Base-by-base conservation (phyloP, 441 rosid genomes). In the Erysimum cheiri region DNA sequence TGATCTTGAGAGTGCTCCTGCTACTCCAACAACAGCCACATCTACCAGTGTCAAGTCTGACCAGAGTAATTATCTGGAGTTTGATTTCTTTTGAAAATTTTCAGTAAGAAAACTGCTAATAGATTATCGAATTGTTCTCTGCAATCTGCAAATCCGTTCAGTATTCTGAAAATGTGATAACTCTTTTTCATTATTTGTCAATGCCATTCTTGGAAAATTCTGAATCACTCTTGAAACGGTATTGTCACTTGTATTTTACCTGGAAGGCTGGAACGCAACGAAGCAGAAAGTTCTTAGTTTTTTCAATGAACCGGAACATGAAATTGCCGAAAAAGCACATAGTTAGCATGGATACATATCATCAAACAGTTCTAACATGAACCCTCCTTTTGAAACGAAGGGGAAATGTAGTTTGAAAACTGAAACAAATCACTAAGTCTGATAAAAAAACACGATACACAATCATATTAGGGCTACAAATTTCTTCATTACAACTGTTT, bases 11-110 rank as follows among this genome's bases (percentile, higher is more conserved):
- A 80, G 67, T 55, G 67, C 75, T 50, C 86, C 86, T 1, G 54
- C 75, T 49, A 73, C 87, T 13, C 72, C 82, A 13, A 33, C 82
- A 52, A 74, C 81, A 69, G 67, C 92, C 57, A 24, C 86, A 29
- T 71, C 85, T 4, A 69, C 62, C 79, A 85, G 86, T 64, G 85
- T 80, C 67, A 69, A 73, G 55, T 74, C 80, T 31, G 85, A 80
- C 68, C 80, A 82, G 70, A 87, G 76, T 76, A 87, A 83, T 64
- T 91, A 85, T 80, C 80, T 91, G 60, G 97, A 91, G 61, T 89
- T 91, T 63, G 97, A 89, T 84, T 89, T 91, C 93, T 91, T 91
- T 77, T 89, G 73, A 78, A 60, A 33, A 35, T 29, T 57, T 41
- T 50, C 67, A 48, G 56, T 13, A 49, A 47, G 67, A 31, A 73